phyloP scores from a whole-genome alignment of 805 yeast genomes.

The Kodamaea leandrae region DNA sequence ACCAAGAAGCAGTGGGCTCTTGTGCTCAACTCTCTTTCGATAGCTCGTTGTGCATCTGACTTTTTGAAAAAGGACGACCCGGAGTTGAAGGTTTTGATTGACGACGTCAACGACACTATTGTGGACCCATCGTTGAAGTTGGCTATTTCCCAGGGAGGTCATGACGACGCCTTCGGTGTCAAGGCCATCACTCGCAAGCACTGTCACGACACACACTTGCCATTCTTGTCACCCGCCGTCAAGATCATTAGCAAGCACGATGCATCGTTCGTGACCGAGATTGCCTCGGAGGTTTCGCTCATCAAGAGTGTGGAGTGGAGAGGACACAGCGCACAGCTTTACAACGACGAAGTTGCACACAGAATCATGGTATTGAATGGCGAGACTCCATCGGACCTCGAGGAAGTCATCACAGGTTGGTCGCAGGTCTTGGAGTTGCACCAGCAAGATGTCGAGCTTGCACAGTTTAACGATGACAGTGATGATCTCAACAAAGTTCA shows the following conservation, averaged over 20 bases:
- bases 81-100: slow-evolving; percentile 40
- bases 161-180: slow-evolving; percentile 7
- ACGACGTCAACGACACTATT: slow-evolving; percentile 53
- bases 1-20: slow-evolving; percentile 53
- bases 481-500: slow-evolving; percentile 60
- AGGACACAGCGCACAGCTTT: slow-evolving; percentile 54
- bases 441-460: slow-evolving; percentile 50
- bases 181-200: slow-evolving; percentile 13
- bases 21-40: slow-evolving; percentile 52
- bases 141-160: slow-evolving; percentile 42
- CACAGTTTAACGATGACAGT: slow-evolving; percentile 29
- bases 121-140: slow-evolving; percentile 67
- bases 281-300: slow-evolving; percentile 24
- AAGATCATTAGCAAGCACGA: slow-evolving; percentile 39
- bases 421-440: slow-evolving; percentile 65
- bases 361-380: slow-evolving; percentile 40
- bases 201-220: slow-evolving; percentile 24
- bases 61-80: slow-evolving; percentile 32
- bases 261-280: slow-evolving; percentile 33
- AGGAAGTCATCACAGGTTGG: slow-evolving; percentile 56
- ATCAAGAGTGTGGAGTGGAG: slow-evolving; percentile 47
- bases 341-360: slow-evolving; percentile 71
- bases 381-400: slow-evolving; percentile 47
- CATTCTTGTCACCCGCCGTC: slow-evolving; percentile 40
- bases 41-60: slow-evolving; percentile 61